Percentiles rank a stretch among this genome's conserved stretches.
Evolutionary conservation across 2,329 filamentous ascomycete genomes (phyloP).

Genomic region (Aspergillus fumigatus): DNA sequence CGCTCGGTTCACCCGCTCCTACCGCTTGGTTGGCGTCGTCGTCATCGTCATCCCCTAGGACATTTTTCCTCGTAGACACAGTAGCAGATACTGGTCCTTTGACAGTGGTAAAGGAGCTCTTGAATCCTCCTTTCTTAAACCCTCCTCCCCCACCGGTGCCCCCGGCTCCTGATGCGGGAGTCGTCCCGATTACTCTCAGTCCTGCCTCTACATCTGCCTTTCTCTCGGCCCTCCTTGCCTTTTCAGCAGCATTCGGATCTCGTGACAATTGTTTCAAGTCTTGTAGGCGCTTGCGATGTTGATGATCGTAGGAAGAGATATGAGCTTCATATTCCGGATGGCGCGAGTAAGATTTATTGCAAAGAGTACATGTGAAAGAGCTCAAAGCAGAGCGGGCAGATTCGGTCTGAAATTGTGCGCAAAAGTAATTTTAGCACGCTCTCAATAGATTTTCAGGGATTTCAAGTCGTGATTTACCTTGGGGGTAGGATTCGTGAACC

Average conservation of each 20-base stretch:
- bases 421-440: background rate
- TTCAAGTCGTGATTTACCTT: slow-evolving; percentile 29
- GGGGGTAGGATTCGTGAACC: slow-evolving; percentile 45
- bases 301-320: slow-evolving; percentile 90
- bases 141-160: slow-evolving; percentile 30
- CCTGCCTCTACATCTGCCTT: slow-evolving; percentile 42
- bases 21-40: slow-evolving; percentile 34
- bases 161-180: slow-evolving; percentile 15
- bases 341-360: slow-evolving; percentile 88
- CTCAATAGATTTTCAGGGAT: background rate
- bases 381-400: slow-evolving; percentile 70
- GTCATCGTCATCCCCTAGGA: slow-evolving; percentile 41
- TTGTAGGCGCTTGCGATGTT: slow-evolving; percentile 69
- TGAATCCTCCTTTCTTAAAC: slow-evolving; percentile 81
- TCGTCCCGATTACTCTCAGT: slow-evolving; percentile 29
- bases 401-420: slow-evolving; percentile 42
- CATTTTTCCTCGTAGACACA: slow-evolving; percentile 37
- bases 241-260: slow-evolving; percentile 41
- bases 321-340: slow-evolving; percentile 97
- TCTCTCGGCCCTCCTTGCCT: slow-evolving; percentile 39
- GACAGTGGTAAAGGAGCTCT: slow-evolving; percentile 64
- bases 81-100: slow-evolving; percentile 31
- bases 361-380: slow-evolving; percentile 80
- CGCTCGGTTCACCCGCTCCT: slow-evolving; percentile 13
- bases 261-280: slow-evolving; percentile 45